Evolutionary conservation across 1,139 yeast genomes (phyloP), one percentile per base, ranked within the genome.

Genomic region (Arxiozyma slooffiae): DNA sequence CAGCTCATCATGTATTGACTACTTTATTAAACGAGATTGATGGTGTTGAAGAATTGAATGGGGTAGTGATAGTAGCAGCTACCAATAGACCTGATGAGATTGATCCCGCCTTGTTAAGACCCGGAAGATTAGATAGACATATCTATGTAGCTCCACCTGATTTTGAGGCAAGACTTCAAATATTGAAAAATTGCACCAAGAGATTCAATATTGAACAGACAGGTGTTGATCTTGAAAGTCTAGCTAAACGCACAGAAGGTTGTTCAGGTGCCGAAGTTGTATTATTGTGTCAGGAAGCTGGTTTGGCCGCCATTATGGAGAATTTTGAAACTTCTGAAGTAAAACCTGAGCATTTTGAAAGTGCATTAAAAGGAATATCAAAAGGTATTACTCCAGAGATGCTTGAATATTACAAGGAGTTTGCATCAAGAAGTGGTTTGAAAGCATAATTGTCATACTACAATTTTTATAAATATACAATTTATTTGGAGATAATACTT

Each of bases 261-360:
- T 89, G 95, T 61, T 88, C 97, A 0, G 98, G 98, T 44, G 97
- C 98, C 0, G 98, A 92, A 66, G 89, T 92, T 37, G 95, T 90
- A 0, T 75, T 89, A 41, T 68, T 90, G 24, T 87, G 97, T 60
- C 97, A 90, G 64, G 97, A 92, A 66, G 96, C 97, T 0, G 98
- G 98, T 2, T 71, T 92, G 37, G 79, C 86, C 11, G 97, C 97
- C 0, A 83, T 92, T 53, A 87, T 86, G 82, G 96, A 87, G 58
- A 71, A 85, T 57, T 68, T 77, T 16, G 71, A 76, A 3, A 78
- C 87, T 7, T 64, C 66, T 1, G 60, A 61, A 11, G 95, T 92
- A 1, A 67, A 68, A 26, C 71, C 71, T 55, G 71, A 71, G 36
- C 97, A 92, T 66, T 92, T 92, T 61, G 80, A 77, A 36, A 74